phyloP scores from a whole-genome alignment of 2,329 filamentous ascomycete genomes.

The Microcyclospora pomicola region DNA sequence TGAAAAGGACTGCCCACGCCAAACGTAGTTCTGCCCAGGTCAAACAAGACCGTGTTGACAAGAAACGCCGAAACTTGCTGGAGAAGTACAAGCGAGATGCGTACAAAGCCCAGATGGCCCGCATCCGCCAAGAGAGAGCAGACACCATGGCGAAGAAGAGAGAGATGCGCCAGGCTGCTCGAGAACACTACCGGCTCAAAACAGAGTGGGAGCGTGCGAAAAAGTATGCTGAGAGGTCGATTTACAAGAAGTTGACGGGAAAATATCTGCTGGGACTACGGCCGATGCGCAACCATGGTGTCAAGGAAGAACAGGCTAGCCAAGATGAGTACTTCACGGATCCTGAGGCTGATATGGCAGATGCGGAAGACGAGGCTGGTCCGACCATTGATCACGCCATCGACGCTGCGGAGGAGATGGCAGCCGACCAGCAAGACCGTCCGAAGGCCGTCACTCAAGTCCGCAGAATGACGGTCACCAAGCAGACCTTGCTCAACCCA shows the following conservation, averaged over 20 bases:
- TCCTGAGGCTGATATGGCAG: conserved; percentile 3
- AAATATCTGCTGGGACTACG: conserved; percentile 4
- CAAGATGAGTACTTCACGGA: conserved; percentile 5
- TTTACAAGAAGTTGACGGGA: conserved; percentile 11
- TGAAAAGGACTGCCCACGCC: conserved; percentile 2
- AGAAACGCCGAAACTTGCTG: conserved; percentile 2
- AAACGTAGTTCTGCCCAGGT: background rate
- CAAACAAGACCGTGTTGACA: too few species aligned
- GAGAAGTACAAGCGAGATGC: conserved; percentile 3
- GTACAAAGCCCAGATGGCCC: conserved; percentile 10
- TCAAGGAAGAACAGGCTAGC: conserved; percentile 4
- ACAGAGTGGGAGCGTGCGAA: conserved; percentile 10
- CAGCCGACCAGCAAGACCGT: too few species aligned
- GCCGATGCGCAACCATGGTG: conserved; percentile 3
- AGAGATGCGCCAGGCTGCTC: conserved; percentile 2
- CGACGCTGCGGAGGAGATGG: conserved; percentile 6
- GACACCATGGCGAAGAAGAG: background rate
- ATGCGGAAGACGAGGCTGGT: conserved; percentile 5
- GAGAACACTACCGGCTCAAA: conserved; percentile 7
- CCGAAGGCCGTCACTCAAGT: too few species aligned
- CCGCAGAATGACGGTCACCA: conserved; percentile 6
- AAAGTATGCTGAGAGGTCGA: conserved; percentile 7
- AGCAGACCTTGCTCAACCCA: conserved; percentile 13
- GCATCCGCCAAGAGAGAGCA: conserved; percentile 1
- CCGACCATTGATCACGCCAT: conserved; percentile 5